Conservation (phyloP, 139 green algal species). For the Trebouxia sp. region DNA sequence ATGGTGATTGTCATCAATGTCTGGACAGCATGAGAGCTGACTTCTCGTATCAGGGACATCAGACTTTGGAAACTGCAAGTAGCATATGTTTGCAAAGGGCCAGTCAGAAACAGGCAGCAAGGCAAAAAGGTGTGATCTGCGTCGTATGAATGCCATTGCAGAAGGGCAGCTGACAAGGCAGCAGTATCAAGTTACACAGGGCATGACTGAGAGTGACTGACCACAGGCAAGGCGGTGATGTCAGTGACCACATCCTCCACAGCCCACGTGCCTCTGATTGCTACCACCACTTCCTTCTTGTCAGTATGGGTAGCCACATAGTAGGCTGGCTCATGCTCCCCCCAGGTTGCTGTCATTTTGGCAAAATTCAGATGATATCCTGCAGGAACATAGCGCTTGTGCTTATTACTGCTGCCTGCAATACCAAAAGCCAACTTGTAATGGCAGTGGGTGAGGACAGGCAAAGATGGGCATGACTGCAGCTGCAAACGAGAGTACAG, state of each 20-base stretch:
- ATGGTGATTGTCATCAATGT: too few relatives aligned
- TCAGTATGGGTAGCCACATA: slow-evolving; percentile 31
- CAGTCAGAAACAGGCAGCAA: too few relatives aligned
- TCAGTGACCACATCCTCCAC: slow-evolving; percentile 38
- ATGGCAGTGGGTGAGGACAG: too few relatives aligned
- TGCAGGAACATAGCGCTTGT: background rate
- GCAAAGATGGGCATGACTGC: too few relatives aligned
- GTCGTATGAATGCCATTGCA: too few relatives aligned
- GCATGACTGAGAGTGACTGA: background rate
- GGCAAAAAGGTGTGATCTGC: too few relatives aligned
- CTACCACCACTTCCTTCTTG: slow-evolving; percentile 21
- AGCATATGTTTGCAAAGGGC: background rate
- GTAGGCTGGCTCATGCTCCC: slow-evolving; percentile 32
- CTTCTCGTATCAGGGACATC: too few relatives aligned
- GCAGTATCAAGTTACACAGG: background rate
- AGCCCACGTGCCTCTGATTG: slow-evolving; percentile 28
- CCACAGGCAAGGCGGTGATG: slow-evolving; percentile 31
- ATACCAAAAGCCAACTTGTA: background rate
- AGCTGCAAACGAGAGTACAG: too few relatives aligned
- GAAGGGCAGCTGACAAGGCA: background rate
- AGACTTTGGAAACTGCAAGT: too few relatives aligned
- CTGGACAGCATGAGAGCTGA: too few relatives aligned
- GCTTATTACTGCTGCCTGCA: background rate
- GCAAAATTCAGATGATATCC: slow-evolving; percentile 24
- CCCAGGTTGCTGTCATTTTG: slow-evolving; percentile 37